Conservation (phyloP, 176 grass and related monocot species). For the Lolium multiflorum region DNA sequence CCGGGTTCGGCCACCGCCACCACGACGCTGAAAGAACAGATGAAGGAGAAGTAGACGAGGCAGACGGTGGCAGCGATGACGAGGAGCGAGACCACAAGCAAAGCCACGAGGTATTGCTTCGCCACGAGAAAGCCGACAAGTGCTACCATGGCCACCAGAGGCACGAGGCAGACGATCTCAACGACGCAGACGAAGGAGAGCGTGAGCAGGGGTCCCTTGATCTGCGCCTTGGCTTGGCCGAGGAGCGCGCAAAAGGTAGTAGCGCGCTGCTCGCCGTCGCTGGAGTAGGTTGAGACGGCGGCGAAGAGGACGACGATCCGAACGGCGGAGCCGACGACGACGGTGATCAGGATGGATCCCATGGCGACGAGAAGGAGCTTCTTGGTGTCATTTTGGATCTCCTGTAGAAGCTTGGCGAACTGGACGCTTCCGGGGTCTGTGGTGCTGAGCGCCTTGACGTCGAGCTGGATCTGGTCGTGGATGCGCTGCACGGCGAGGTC, state of each 20-base stretch:
- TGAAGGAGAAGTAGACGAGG: neutral
- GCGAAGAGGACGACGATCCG: slow-evolving; percentile 16
- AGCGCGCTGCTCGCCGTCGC: neutral
- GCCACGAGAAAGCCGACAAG: neutral
- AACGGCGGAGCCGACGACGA: neutral
- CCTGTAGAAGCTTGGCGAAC: neutral
- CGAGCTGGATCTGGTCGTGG: neutral
- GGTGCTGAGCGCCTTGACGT: neutral
- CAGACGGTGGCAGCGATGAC: neutral
- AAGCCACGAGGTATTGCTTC: neutral
- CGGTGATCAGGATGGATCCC: neutral
- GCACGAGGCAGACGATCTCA: neutral
- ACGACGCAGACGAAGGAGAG: slow-evolving; percentile 29
- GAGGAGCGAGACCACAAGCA: neutral
- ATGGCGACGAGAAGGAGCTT: neutral
- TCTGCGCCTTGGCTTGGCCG: neutral
- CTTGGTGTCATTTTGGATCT: neutral
- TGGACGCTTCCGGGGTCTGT: slow-evolving; percentile 2
- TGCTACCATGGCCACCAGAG: neutral
- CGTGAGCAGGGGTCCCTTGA: slow-evolving; percentile 32
- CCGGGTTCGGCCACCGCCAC: slow-evolving; percentile 34
- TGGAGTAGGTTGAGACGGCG: slow-evolving; percentile 21
- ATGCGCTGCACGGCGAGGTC: slow-evolving; percentile 21
- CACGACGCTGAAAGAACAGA: slow-evolving; percentile 24
- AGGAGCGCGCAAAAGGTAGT: neutral